Evolutionary conservation across 768 basidiomycete species (phyloP).

Genomic region (Serendipita sp.): DNA sequence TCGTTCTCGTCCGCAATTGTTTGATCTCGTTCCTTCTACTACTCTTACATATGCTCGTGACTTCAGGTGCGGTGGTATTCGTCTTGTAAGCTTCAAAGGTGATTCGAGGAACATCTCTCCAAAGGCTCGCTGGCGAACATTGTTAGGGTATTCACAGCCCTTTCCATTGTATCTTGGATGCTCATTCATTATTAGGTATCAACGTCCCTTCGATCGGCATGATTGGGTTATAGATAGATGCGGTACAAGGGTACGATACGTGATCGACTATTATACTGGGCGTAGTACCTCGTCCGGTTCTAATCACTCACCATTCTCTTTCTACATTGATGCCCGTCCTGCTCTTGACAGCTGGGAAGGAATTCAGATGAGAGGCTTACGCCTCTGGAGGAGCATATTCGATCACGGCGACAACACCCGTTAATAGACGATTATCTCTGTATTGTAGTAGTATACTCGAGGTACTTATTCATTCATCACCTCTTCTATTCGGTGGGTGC

Average conservation of each 20-base stretch:
- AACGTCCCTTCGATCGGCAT: constrained; percentile 89
- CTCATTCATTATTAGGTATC: constrained; percentile 41
- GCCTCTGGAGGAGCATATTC: constrained; percentile 27
- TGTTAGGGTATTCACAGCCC: constrained; percentile 55
- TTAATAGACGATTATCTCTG: too few relatives aligned
- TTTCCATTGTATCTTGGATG: neutral
- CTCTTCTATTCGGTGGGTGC: too few relatives aligned
- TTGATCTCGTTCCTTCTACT: neutral
- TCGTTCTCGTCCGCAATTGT: neutral
- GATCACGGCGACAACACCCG: neutral
- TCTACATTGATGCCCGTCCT: constrained; percentile 88
- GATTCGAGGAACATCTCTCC: constrained; percentile 64
- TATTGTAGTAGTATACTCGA: neutral
- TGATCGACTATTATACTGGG: constrained; percentile 97
- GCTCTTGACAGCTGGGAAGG: constrained; percentile 92
- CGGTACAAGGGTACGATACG: constrained; percentile 75
- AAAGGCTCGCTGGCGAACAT: constrained; percentile 63
- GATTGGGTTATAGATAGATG: constrained; percentile 96
- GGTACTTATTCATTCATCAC: neutral
- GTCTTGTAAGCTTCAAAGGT: constrained; percentile 83
- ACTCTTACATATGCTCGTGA: neutral
- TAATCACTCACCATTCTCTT: constrained; percentile 45
- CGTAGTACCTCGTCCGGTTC: constrained; percentile 25
- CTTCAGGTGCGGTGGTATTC: constrained; percentile 45
- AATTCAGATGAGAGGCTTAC: constrained; percentile 61